Base-by-base conservation (phyloP, 2,329 filamentous ascomycete genomes). In the Fusarium liriodendri region DNA sequence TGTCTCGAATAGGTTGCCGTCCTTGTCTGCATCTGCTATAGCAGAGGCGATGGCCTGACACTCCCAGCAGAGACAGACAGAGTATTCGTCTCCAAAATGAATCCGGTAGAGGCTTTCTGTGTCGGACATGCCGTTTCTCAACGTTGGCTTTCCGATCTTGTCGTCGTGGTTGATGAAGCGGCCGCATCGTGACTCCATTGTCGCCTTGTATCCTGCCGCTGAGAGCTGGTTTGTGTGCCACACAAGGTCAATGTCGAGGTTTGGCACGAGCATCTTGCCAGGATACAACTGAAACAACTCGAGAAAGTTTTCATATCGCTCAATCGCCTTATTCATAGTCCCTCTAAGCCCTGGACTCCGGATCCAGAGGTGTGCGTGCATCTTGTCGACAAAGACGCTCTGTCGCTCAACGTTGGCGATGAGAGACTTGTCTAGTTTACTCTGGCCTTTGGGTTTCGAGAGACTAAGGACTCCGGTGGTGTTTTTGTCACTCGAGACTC, bases 221-320 rank as follows among this genome's bases (percentile, higher is more conserved):
- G 81, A 82, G 63, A 80, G 80, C 65, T 84, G 84, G 67, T 84
- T 83, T 4, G 84, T 85, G 63, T 85, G 82, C 84, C 84, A 85
- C 9, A 78, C 83, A 6, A 85, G 75, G 58, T 85, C 84, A 27
- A 85, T 79, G 40, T 84, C 83, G 4, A 84, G 75, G 2, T 82
- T 83, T 1, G 84, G 84, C 9, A 85, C 83, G 2, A 83, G 69
- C 61, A 79, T 80, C 22, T 71, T 79, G 10, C 71, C 68, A 1
- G 79, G 79, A 57, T 89, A 77, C 0, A 79, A 70, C 2, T 80
- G 81, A 55, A 84, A 78, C 4, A 85, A 77, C 22, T 73, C 72
- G 47, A 85, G 67, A 67, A 84, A 85, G 52, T 79, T 79, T 27
- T 73, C 71, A 59, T 87, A 87, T 14, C 85, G 80, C 3, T 76